phyloP scores from a whole-genome alignment of 805 yeast genomes.

The Candida pseudofarinosa region DNA sequence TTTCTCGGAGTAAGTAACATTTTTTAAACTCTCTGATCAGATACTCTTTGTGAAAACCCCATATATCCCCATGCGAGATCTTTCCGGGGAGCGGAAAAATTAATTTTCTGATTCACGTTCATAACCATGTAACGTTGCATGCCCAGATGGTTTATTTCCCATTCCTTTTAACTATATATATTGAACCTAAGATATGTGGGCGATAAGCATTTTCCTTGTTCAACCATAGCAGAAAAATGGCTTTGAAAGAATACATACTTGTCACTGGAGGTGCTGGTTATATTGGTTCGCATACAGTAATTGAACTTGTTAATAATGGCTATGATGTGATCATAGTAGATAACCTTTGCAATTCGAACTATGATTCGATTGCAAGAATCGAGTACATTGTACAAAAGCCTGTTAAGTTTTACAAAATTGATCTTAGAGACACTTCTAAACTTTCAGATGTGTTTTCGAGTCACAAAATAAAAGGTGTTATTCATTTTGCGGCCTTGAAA shows the following conservation, averaged over 20 bases:
- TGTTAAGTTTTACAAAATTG: slow-evolving; percentile 56
- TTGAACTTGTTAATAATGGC: slow-evolving; percentile 57
- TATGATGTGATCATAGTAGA: slow-evolving; percentile 72
- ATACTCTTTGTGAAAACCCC: not conserved
- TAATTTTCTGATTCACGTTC: not conserved
- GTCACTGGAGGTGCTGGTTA: slow-evolving; percentile 89
- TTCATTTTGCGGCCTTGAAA: slow-evolving; percentile 80
- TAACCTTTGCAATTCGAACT: slow-evolving; percentile 61
- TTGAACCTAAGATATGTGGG: too few relatives aligned
- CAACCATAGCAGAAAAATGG: not conserved
- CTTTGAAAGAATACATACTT: slow-evolving; percentile 39
- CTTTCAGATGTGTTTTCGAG: slow-evolving; percentile 46
- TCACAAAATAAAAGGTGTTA: slow-evolving; percentile 53
- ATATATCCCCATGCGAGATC: not conserved
- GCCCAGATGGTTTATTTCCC: not conserved
- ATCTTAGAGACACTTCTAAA: slow-evolving; percentile 47
- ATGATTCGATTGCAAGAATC: slow-evolving; percentile 60
- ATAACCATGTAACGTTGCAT: slow-evolving; percentile 5
- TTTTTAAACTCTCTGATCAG: too few relatives aligned
- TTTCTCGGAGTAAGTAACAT: too few relatives aligned
- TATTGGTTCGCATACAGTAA: slow-evolving; percentile 78
- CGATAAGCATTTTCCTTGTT: too few relatives aligned
- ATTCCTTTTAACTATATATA: slow-evolving; percentile 1
- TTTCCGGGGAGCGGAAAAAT: not conserved
- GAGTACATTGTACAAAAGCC: slow-evolving; percentile 48